These are phyloP conservation scores for Gossypium laxum DNA, from an alignment of 441 rosid species.

Conservation along the genomic window DNA sequence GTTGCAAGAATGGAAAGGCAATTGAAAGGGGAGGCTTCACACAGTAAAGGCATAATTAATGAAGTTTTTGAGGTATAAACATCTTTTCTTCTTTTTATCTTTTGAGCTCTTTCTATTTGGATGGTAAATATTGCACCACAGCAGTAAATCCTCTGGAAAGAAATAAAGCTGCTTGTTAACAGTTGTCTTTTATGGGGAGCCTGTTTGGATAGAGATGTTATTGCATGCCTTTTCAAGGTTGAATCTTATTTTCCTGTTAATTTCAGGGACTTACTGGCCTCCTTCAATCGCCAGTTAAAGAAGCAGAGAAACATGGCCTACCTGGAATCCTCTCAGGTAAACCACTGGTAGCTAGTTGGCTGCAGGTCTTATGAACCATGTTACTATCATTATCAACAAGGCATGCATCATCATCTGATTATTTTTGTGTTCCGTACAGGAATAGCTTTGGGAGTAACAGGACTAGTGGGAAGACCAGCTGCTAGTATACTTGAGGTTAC, in stretches of 20 bases:
- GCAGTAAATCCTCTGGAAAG: neutral
- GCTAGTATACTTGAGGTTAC: constrained; percentile 95
- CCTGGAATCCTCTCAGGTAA: constrained; percentile 93
- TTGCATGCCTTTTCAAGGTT: neutral
- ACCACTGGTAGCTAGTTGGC: neutral
- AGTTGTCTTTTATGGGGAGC: neutral
- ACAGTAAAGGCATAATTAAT: constrained; percentile 81
- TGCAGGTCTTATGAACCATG: neutral
- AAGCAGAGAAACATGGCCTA: constrained; percentile 88
- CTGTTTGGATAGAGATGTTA: neutral
- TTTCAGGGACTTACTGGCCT: constrained; percentile 88
- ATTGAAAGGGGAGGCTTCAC: constrained; percentile 60
- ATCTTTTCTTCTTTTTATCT: constrained; percentile 1
- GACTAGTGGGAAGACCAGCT: constrained; percentile 91
- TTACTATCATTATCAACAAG: neutral
- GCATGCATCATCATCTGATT: neutral
- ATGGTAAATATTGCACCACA: neutral
- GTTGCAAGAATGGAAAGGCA: constrained; percentile 75
- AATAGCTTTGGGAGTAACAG: constrained; percentile 75
- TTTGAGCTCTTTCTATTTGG: neutral
- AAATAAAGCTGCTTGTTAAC: neutral
- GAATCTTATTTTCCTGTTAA: constrained; percentile 15
- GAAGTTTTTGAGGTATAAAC: constrained; percentile 81
- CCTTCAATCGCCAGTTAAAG: constrained; percentile 84
- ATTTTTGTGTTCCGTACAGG: constrained; percentile 36